Evolutionary conservation across 805 yeast species (phyloP).

Genomic region (Sugiyamaella smithiae): DNA sequence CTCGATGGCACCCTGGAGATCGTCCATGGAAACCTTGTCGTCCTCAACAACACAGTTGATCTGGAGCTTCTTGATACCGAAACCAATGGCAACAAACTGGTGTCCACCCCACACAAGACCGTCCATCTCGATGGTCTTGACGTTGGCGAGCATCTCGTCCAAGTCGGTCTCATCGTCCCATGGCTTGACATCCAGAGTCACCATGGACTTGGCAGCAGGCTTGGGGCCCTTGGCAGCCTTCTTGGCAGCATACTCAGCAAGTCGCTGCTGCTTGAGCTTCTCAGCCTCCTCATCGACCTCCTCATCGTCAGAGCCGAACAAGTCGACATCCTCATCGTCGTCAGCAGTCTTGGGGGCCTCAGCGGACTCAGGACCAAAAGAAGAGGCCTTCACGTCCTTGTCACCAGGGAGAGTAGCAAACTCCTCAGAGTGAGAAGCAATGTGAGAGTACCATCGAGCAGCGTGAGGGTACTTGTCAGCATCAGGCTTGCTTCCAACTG

Average conservation of each 20-base stretch:
- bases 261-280: slow-evolving; percentile 94
- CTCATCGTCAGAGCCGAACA: slow-evolving; percentile 92
- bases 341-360: slow-evolving; percentile 58
- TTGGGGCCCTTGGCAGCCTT: slow-evolving; percentile 96
- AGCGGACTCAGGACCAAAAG: slow-evolving; percentile 43
- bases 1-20: slow-evolving; percentile 66
- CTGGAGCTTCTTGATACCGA: slow-evolving; percentile 99
- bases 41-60: slow-evolving; percentile 98
- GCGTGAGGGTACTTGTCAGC: slow-evolving; percentile 86
- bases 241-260: slow-evolving; percentile 96
- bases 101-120: slow-evolving; percentile 99
- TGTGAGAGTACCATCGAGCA: slow-evolving; percentile 98
- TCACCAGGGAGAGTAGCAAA: slow-evolving; percentile 74
- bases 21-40: slow-evolving; percentile 90
- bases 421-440: slow-evolving; percentile 87
- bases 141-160: slow-evolving; percentile 82
- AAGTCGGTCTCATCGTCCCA: slow-evolving; percentile 99
- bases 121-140: slow-evolving; percentile 79
- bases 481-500: slow-evolving; percentile 52
- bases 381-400: slow-evolving; percentile 39
- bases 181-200: slow-evolving; percentile 97
- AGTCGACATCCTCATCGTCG: slow-evolving; percentile 89
- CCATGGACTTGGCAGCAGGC: slow-evolving; percentile 97
- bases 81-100: slow-evolving; percentile 96
- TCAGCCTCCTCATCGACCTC: slow-evolving; percentile 97